Evolutionary conservation across 805 yeast species (phyloP), one percentile per base, ranked within the genome.

Genomic region (Cyberlindnera samutprakarnensis): DNA sequence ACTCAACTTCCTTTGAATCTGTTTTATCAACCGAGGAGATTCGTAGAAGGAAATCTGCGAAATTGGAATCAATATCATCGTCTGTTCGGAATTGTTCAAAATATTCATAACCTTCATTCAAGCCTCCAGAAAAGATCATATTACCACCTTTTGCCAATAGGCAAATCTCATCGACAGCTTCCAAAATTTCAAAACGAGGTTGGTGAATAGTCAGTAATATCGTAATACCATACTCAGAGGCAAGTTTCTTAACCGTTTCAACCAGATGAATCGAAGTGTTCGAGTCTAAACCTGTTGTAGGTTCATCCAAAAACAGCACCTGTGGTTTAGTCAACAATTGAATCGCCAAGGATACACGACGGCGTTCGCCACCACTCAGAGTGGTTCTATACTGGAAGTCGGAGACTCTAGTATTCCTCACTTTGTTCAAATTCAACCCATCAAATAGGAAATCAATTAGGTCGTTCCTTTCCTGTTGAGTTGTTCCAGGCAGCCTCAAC

Each of bases 261-360:
- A 85, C 69, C 22, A 85, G 61, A 35, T 75, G 58, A 41, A 66
- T 70, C 0, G 95, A 88, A 10, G 87, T 76, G 39, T 74, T 75
- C 5, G 94, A 77, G 54, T 85, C 95, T 21, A 85, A 57, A 1
- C 95, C 94, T 0, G 95, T 84, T 1, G 95, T 85, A 6, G 95
- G 94, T 46, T 85, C 95, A 53, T 85, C 95, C 26, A 85, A 56
- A 46, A 84, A 84, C 38, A 86, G 55, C 2, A 85, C 60, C 0
- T 87, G 73, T 0, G 95, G 95, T 41, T 76, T 80, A 6, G 82
- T 71, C 29, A 85, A 62, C 49, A 85, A 59, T 51, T 85, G 94
- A 13, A 84, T 71, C 0, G 85, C 95, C 23, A 85, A 70, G 27
- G 88, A 78, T 4, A 82, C 66, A 37, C 95, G 57, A 46, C 95